phyloP scores from a whole-genome alignment of 1,139 yeast genomes.

The Diutina siamensis region DNA sequence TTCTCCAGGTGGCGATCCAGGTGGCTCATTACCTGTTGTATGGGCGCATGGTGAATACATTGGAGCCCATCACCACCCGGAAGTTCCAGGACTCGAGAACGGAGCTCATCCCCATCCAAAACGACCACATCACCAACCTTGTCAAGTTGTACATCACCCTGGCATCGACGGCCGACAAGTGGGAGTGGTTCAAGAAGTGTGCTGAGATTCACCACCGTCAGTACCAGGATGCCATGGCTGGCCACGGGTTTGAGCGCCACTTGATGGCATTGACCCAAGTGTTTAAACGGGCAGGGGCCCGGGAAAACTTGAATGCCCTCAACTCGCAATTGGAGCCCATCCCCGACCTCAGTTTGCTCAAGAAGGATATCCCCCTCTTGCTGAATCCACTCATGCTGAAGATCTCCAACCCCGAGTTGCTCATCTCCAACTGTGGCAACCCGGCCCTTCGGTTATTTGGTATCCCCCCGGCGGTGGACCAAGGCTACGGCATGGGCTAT shows the following conservation, averaged over 20 bases:
- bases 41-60: constrained; percentile 54
- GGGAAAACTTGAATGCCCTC: constrained; percentile 30
- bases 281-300: constrained; percentile 19
- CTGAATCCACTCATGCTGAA: constrained; percentile 44
- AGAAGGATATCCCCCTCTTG: constrained; percentile 39
- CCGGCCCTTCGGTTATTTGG: constrained; percentile 67
- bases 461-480: constrained; percentile 62
- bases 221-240: constrained; percentile 42
- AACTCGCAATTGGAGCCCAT: constrained; percentile 18
- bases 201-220: constrained; percentile 40
- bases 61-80: constrained; percentile 68
- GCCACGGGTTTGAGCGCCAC: constrained; percentile 64
- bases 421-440: constrained; percentile 59
- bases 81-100: constrained; percentile 57
- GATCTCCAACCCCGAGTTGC: constrained; percentile 30
- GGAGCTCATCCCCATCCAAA: constrained; percentile 55
- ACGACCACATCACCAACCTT: constrained; percentile 36
- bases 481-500: constrained; percentile 72
- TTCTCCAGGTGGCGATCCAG: constrained; percentile 58
- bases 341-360: constrained; percentile 17
- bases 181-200: constrained; percentile 40
- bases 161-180: constrained; percentile 33
- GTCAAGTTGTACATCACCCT: constrained; percentile 53
- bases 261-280: constrained; percentile 48
- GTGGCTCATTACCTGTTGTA: constrained; percentile 63